Evolutionary conservation across 371 early-diverging fungal species (phyloP).

Genomic region (Parasitella parasitica): DNA sequence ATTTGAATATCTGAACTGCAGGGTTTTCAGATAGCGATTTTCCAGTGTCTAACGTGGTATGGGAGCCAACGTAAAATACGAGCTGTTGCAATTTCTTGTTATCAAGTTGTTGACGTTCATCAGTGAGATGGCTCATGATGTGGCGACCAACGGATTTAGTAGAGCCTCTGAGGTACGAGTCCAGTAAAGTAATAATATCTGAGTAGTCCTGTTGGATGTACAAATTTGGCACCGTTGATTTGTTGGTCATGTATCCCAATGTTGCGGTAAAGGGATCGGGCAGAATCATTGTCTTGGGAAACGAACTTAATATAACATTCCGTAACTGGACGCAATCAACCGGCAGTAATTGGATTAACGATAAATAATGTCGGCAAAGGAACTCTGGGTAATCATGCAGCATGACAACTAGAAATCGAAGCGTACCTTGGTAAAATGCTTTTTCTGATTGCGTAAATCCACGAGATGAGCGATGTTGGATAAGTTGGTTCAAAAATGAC

Average conservation of each 20-base stretch:
- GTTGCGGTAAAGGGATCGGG: constrained; percentile 95
- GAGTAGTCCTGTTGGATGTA: neutral
- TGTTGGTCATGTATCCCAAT: constrained; percentile 22
- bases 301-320: constrained; percentile 92
- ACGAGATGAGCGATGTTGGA: constrained; percentile 54
- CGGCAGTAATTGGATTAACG: constrained; percentile 90
- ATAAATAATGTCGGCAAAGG: constrained; percentile 86
- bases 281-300: constrained; percentile 90
- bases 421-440: constrained; percentile 84
- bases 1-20: constrained; percentile 31
- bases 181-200: neutral
- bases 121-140: neutral
- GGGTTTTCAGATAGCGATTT: constrained; percentile 25
- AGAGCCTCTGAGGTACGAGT: neutral
- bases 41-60: constrained; percentile 20
- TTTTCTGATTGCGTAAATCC: constrained; percentile 4
- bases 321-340: constrained; percentile 90
- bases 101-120: neutral
- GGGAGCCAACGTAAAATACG: constrained; percentile 32
- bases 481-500: constrained; percentile 80
- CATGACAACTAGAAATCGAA: constrained; percentile 86
- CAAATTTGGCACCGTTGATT: neutral
- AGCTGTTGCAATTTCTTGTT: constrained; percentile 10
- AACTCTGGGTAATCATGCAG: constrained; percentile 98
- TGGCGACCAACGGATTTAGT: neutral